Evolutionary conservation across 768 basidiomycete species (phyloP).

Genomic region (Rhodotorula graminis): DNA sequence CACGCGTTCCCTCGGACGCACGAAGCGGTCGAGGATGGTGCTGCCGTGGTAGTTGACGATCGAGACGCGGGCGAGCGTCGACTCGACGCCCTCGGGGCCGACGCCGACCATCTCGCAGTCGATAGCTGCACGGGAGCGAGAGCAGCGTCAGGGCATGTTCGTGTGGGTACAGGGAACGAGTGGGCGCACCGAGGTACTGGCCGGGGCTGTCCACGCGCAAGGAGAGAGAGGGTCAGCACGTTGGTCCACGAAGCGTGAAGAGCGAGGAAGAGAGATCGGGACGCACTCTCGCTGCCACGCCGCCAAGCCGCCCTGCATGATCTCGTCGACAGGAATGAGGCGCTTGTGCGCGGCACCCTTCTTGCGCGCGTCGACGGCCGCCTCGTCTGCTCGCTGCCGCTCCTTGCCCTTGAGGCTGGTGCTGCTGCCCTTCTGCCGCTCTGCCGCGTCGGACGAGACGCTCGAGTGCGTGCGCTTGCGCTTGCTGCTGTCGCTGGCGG

Average conservation of each 20-base stretch:
- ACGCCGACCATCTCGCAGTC: constrained; percentile 99
- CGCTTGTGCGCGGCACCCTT: constrained; percentile 2
- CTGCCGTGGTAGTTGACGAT: constrained; percentile 83
- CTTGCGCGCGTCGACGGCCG: neutral
- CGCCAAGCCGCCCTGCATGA: constrained; percentile 25
- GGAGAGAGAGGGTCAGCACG: constrained; percentile 29
- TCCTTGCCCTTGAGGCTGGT: constrained; percentile 22
- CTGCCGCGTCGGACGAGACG: constrained; percentile 25
- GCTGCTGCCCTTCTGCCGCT: constrained; percentile 28
- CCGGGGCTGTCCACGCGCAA: constrained; percentile 13
- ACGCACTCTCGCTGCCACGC: constrained; percentile 35
- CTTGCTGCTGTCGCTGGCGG: constrained; percentile 12
- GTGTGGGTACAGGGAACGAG: too few species aligned
- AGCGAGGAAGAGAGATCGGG: too few species aligned
- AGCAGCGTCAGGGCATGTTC: neutral
- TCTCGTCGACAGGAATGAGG: constrained; percentile 22
- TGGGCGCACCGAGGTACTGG: constrained; percentile 28
- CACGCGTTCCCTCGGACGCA: constrained; percentile 76
- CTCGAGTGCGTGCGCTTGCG: constrained; percentile 30
- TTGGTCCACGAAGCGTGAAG: too few species aligned
- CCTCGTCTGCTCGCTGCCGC: neutral
- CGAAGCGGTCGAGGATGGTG: constrained; percentile 74
- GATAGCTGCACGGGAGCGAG: constrained; percentile 55
- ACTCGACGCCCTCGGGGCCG: constrained; percentile 75
- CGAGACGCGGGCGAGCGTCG: constrained; percentile 79